These are phyloP conservation scores for Blastocystis sp. DNA, from an alignment of 352 stramenopile species.

Conservation along the genomic window DNA sequence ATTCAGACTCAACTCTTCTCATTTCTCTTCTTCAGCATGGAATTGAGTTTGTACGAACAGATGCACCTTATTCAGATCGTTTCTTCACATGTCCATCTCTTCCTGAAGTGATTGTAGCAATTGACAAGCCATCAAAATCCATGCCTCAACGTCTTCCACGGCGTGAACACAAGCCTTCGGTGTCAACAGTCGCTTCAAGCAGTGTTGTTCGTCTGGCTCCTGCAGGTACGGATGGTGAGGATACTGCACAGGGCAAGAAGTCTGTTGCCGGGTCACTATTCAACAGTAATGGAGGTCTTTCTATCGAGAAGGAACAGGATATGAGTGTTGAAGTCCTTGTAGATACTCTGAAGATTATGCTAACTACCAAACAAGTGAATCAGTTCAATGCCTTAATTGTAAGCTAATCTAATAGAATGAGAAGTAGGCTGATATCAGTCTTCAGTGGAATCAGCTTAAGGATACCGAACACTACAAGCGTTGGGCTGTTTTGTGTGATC, in stretches of 20 bases:
- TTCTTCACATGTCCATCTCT: background rate
- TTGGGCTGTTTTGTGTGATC: background rate
- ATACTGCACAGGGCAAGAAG: background rate
- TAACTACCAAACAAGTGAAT: conserved; percentile 39
- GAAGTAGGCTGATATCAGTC: background rate
- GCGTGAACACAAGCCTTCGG: background rate
- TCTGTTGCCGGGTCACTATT: background rate
- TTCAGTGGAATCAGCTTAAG: background rate
- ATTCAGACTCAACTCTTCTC: background rate
- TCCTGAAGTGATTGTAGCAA: background rate
- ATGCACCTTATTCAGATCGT: background rate
- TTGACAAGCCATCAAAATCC: background rate
- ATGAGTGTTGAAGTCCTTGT: background rate
- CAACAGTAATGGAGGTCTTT: background rate
- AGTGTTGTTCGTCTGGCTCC: background rate
- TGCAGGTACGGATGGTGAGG: background rate
- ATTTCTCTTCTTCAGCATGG: background rate
- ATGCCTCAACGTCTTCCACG: background rate
- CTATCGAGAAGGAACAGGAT: background rate
- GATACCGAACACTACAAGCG: conserved; percentile 40
- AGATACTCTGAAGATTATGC: conserved; percentile 13
- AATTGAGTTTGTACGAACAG: background rate
- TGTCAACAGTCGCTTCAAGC: background rate
- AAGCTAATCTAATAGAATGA: background rate
- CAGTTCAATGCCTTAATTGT: background rate